These are phyloP conservation scores for Cicer pinnatifidum DNA, from an alignment of 306 rosid genomes.

Conservation along the genomic window DNA sequence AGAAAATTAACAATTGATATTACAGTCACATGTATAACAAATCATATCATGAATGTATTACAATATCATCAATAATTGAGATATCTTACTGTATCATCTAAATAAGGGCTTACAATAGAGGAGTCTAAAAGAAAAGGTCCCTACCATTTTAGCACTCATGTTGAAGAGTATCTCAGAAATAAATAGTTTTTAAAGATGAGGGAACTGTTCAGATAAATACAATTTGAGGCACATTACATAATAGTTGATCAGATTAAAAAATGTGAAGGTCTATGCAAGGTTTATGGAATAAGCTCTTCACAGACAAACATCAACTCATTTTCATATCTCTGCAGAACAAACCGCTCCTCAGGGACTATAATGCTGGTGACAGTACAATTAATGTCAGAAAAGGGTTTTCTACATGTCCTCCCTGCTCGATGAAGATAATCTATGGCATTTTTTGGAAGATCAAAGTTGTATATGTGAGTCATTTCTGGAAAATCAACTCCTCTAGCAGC, in stretches of 20 bases:
- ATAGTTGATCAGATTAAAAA: conserved; percentile 3
- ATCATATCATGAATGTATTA: not conserved
- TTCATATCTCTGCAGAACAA: conserved; percentile 85
- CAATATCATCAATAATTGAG: not conserved
- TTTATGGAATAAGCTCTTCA: conserved; percentile 62
- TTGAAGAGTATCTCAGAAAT: conserved; percentile 24
- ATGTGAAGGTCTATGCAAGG: conserved; percentile 20
- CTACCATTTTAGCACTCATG: not conserved
- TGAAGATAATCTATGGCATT: conserved; percentile 85
- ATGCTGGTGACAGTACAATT: conserved; percentile 76
- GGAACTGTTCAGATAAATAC: conserved; percentile 12
- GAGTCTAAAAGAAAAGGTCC: not conserved
- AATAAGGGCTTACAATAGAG: not conserved
- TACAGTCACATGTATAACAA: not conserved
- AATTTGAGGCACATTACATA: conserved; percentile 35
- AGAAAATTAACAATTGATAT: not conserved
- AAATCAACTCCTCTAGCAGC: conserved; percentile 94
- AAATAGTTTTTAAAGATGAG: conserved; percentile 15
- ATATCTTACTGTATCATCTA: not conserved
- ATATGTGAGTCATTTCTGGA: conserved; percentile 88
- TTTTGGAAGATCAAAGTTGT: conserved; percentile 86
- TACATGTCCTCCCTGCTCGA: conserved; percentile 93
- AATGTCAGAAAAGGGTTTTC: conserved; percentile 80
- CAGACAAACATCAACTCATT: conserved; percentile 76
- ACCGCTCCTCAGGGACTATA: conserved; percentile 68